phyloP scores from a whole-genome alignment of 2,329 filamentous ascomycete genomes.

The Scedosporium minutisporum region DNA sequence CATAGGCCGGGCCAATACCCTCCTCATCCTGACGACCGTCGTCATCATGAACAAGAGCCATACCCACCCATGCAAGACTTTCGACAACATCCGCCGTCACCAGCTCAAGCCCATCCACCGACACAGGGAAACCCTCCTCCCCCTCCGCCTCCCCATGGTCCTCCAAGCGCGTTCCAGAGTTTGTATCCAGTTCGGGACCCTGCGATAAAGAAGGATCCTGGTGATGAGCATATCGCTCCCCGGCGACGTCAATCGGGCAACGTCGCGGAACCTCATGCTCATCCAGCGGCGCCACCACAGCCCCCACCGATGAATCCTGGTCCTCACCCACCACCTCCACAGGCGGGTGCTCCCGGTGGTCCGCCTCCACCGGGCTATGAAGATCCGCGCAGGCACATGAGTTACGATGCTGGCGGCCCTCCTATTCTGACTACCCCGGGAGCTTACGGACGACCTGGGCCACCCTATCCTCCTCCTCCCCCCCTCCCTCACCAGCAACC shows the following conservation, averaged over 20 bases:
- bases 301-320: constrained; percentile 17
- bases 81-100: constrained; percentile 24
- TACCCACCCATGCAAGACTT: constrained; percentile 47
- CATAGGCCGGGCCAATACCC: constrained; percentile 19
- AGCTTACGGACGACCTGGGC: constrained; percentile 24
- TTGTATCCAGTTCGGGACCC: constrained; percentile 32
- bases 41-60: constrained; percentile 46
- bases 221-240: constrained; percentile 35
- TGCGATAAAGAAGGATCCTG: constrained; percentile 46
- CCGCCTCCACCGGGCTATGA: constrained; percentile 30
- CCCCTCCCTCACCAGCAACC: constrained; percentile 27
- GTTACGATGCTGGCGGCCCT: constrained; percentile 37
- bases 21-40: constrained; percentile 39
- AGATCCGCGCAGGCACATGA: constrained; percentile 41
- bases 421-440: constrained; percentile 34
- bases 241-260: constrained; percentile 43
- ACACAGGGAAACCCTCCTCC: not conserved
- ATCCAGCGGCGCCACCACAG: constrained; percentile 21
- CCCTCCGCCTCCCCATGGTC: not conserved
- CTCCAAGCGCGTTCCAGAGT: constrained; percentile 13
- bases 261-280: constrained; percentile 22
- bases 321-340: constrained; percentile 12
- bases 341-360: not conserved
- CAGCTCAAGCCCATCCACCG: constrained; percentile 3
- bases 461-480: constrained; percentile 20